Evolutionary conservation across 2,329 filamentous ascomycete genomes (phyloP), one percentile per base, ranked within the genome.

Genomic region (Sodiomyces alkalinus): DNA sequence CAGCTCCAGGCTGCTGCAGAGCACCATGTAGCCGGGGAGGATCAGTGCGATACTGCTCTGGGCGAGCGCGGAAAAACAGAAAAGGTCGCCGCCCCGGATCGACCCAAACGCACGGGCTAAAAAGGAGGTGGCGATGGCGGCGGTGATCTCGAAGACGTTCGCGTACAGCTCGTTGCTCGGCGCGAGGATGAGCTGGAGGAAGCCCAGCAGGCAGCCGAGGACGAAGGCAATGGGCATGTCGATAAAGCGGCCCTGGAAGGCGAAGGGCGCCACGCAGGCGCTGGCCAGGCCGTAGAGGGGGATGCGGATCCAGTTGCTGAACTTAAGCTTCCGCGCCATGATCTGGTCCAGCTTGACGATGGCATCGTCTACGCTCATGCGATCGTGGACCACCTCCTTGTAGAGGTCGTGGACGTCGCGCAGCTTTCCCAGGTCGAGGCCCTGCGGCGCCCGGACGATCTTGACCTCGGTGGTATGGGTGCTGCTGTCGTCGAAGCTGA

Each of bases 391-490:
- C n/a, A 85, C 79, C 32, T 80, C 70, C 47, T 86, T 86, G 55
- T 86, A 86, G 31, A 85, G 71, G 39, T 78, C 68, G 41, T 85
- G 79, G 2, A 77, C 67, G 38, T 85, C 80, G 28, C 74, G 64
- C 9, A 86, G 64, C 41, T 76, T 78, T 17, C 78, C 79, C 1
- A 86, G 60, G 45, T 86, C 73, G 7, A 86, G 64, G 2, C 77
- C 78, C 41, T 82, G 77, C 0, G 56, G 53, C 0, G 71, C 66
- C 4, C 74, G 68, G 6, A 85, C 73, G 18, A 85, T 64, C 52
- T 81, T 80, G 36, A 85, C 78, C 45, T 83, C 78, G n/a, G 77
- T 77, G 0, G 80, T 85, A 43, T 85, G 78, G 0, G 78, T 81
- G 1, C 55, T 52, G 37, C 55, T 60, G 36, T 87, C 80, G 43